Percentiles rank a stretch among this genome's conserved stretches.
Conservation (phyloP, 768 basidiomycete species). For the Tulasnella sp. region DNA sequence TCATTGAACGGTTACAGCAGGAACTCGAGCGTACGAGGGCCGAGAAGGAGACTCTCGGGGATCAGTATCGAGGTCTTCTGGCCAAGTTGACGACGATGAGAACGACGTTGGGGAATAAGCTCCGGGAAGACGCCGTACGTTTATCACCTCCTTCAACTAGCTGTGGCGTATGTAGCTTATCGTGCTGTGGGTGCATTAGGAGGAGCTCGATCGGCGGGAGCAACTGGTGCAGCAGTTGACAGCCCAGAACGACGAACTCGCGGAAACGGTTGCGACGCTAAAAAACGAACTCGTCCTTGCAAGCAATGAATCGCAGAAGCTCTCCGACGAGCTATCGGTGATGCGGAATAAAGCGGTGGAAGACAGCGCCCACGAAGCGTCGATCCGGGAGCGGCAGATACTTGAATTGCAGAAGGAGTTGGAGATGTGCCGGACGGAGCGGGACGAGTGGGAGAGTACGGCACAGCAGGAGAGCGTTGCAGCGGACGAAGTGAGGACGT, state of each 20-base stretch:
- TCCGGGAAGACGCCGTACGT: conserved; percentile 91
- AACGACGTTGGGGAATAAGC: conserved; percentile 81
- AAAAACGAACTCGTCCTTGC: conserved; percentile 67
- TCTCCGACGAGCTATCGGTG: conserved; percentile 54
- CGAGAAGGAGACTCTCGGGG: conserved; percentile 78
- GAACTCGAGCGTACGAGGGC: conserved; percentile 64
- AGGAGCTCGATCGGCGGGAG: conserved; percentile 93
- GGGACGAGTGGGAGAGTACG: conserved; percentile 56
- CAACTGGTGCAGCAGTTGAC: conserved; percentile 68
- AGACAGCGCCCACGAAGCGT: conserved; percentile 56
- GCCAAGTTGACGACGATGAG: conserved; percentile 89
- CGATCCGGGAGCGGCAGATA: conserved; percentile 64
- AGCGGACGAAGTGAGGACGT: conserved; percentile 56
- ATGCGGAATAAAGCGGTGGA: conserved; percentile 53
- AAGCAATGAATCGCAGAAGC: conserved; percentile 60
- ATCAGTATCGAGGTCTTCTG: conserved; percentile 76
- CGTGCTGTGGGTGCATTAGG: conserved; percentile 41
- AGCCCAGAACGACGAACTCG: conserved; percentile 63
- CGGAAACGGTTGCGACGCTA: conserved; percentile 60
- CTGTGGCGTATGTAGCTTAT: conserved; percentile 11
- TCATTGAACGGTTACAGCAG: conserved; percentile 36
- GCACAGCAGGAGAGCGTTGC: conserved; percentile 53
- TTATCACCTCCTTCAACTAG: not conserved
- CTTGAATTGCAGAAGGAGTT: conserved; percentile 71
- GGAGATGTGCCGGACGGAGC: conserved; percentile 72